A percentile compares a stretch with the other conserved stretches of the same genome.
phyloP scores from a whole-genome alignment of 352 stramenopile species.

The Pythium graminicola region DNA sequence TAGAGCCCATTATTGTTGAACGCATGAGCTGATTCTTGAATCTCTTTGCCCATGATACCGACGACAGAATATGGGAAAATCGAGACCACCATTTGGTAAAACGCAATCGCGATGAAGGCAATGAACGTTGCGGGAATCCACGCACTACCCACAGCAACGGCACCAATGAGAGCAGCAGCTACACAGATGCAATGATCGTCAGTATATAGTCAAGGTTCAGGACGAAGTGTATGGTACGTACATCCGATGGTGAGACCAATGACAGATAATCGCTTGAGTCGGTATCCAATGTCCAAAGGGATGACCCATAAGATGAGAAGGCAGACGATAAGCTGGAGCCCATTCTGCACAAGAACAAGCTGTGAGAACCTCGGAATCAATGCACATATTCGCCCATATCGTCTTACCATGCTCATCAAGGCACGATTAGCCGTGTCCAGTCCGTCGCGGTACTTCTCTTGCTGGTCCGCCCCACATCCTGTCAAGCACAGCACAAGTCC shows the following conservation, averaged over 20 bases:
- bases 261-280: slow-evolving; percentile 45
- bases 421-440: slow-evolving; percentile 56
- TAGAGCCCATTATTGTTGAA: slow-evolving; percentile 85
- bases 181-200: slow-evolving; percentile 7
- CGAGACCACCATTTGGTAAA: slow-evolving; percentile 56
- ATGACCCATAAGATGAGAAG: slow-evolving; percentile 50
- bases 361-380: too few relatives aligned
- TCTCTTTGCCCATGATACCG: slow-evolving; percentile 73
- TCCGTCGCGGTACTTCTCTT: slow-evolving; percentile 40
- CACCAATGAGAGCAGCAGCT: slow-evolving; percentile 44
- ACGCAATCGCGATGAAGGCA: slow-evolving; percentile 46
- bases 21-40: slow-evolving; percentile 49
- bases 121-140: slow-evolving; percentile 45
- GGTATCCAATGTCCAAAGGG: slow-evolving; percentile 35
- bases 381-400: not conserved
- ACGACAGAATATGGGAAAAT: slow-evolving; percentile 77
- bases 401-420: slow-evolving; percentile 40
- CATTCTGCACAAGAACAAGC: too few relatives aligned
- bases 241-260: slow-evolving; percentile 41
- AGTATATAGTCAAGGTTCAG: too few relatives aligned
- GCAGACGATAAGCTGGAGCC: slow-evolving; percentile 44
- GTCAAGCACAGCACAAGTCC: not conserved
- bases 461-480: slow-evolving; percentile 34
- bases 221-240: slow-evolving; percentile 19
- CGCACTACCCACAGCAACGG: slow-evolving; percentile 40